Percentiles rank a stretch among this genome's conserved stretches.
Evolutionary conservation across 768 basidiomycete genomes (phyloP).

Genomic region (Termitomyces sp.): DNA sequence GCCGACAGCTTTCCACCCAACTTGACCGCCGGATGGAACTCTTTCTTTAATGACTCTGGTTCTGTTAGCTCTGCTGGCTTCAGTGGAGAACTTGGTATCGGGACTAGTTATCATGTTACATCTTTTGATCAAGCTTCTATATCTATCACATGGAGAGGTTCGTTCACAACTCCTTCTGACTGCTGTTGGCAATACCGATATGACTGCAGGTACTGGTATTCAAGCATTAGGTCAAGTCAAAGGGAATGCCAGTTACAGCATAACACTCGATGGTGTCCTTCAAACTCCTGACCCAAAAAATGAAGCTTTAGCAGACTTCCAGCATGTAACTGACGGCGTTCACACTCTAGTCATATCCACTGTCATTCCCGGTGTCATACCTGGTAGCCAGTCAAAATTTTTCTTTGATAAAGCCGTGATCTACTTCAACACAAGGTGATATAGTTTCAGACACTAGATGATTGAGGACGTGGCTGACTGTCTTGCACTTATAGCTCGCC

Average conservation of each 20-base stretch:
- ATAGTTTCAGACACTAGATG: not conserved
- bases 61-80: slow-evolving; percentile 33
- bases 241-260: slow-evolving; percentile 32
- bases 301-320: slow-evolving; percentile 44
- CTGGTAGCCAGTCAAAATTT: slow-evolving; percentile 23
- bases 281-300: slow-evolving; percentile 19
- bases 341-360: slow-evolving; percentile 57
- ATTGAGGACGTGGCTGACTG: not conserved
- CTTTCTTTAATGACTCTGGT: slow-evolving; percentile 49
- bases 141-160: slow-evolving; percentile 58
- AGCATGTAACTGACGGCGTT: slow-evolving; percentile 36
- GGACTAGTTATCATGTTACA: slow-evolving; percentile 61
- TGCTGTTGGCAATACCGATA: not conserved
- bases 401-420: slow-evolving; percentile 27
- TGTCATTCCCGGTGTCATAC: slow-evolving; percentile 33
- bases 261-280: slow-evolving; percentile 46
- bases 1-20: slow-evolving; percentile 47
- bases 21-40: slow-evolving; percentile 60
- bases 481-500: not conserved
- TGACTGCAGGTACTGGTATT: slow-evolving; percentile 54
- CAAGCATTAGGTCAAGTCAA: slow-evolving; percentile 49
- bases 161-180: slow-evolving; percentile 11
- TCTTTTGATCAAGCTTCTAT: slow-evolving; percentile 51
- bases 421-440: not conserved
- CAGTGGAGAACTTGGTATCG: slow-evolving; percentile 41